These are phyloP conservation scores for Metarhizium rileyi DNA, from an alignment of 2,329 filamentous ascomycete species.

Conservation along the genomic window DNA sequence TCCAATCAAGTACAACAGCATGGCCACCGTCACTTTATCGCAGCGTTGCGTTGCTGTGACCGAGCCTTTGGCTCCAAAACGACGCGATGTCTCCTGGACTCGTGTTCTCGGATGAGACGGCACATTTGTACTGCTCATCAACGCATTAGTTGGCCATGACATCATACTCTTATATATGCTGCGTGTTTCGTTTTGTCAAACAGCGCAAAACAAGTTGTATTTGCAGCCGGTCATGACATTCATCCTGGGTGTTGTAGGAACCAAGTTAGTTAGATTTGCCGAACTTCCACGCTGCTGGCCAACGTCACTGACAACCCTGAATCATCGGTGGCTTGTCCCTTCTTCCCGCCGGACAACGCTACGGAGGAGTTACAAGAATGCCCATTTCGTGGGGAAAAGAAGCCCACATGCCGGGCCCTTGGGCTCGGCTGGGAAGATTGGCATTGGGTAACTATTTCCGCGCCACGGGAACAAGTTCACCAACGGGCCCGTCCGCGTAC, in stretches of 20 bases:
- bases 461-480: too few species aligned
- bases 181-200: background rate
- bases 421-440: background rate
- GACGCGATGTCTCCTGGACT: background rate
- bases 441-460: background rate
- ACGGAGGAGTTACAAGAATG: background rate
- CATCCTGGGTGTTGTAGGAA: too few species aligned
- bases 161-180: background rate
- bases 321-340: background rate
- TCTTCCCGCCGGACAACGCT: background rate
- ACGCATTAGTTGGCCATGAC: background rate
- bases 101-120: background rate
- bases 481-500: too few species aligned
- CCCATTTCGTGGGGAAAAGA: background rate
- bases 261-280: background rate
- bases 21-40: background rate
- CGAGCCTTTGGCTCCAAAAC: background rate
- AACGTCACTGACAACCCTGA: background rate
- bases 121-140: background rate
- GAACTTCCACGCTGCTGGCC: background rate
- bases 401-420: background rate
- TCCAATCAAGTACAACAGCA: background rate
- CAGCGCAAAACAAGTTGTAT: too few species aligned
- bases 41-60: background rate
- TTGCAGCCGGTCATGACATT: too few species aligned